Percentiles rank a stretch among this genome's conserved stretches.
Evolutionary conservation across 305 asterid genomes (phyloP).

Genomic region (Fraxinus sp.): DNA sequence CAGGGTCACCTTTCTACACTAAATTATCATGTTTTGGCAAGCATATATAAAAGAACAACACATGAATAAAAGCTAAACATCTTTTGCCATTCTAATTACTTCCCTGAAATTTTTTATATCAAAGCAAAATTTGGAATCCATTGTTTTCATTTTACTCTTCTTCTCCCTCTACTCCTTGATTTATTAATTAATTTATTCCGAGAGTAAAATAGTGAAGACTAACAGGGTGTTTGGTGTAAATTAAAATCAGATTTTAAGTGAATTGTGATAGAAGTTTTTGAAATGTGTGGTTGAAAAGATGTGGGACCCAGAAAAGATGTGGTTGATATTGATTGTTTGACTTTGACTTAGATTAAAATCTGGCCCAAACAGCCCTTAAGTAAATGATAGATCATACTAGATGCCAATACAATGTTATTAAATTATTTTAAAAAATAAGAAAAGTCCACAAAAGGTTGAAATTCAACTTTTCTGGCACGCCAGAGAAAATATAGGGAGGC

Average conservation of each 20-base stretch:
- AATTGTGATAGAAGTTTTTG: no score
- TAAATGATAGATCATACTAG: slow-evolving; percentile 4
- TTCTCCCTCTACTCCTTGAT: not conserved
- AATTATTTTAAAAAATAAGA: not conserved
- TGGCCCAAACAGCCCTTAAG: not conserved
- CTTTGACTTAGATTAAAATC: no score
- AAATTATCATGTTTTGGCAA: slow-evolving; percentile 17
- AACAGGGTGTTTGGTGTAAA: no score
- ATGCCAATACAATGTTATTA: not conserved
- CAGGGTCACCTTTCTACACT: not conserved
- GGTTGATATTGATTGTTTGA: no score
- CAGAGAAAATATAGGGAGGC: slow-evolving; percentile 1
- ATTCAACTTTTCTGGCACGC: not conserved
- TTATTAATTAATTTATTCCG: not conserved
- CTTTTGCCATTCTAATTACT: not conserved
- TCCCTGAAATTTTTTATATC: slow-evolving; percentile 4
- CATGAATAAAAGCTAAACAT: not conserved
- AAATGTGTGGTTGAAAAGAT: no score
- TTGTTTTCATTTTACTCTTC: not conserved
- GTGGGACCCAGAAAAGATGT: no score
- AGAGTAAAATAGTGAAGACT: slow-evolving; percentile 8
- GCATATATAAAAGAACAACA: not conserved
- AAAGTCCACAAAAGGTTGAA: slow-evolving; percentile 1
- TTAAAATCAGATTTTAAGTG: no score
- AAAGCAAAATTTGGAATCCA: not conserved